A percentile compares a stretch with the other conserved stretches of the same genome.
phyloP scores from a whole-genome alignment of 106 monocot species.

The Vanilla planifolia region DNA sequence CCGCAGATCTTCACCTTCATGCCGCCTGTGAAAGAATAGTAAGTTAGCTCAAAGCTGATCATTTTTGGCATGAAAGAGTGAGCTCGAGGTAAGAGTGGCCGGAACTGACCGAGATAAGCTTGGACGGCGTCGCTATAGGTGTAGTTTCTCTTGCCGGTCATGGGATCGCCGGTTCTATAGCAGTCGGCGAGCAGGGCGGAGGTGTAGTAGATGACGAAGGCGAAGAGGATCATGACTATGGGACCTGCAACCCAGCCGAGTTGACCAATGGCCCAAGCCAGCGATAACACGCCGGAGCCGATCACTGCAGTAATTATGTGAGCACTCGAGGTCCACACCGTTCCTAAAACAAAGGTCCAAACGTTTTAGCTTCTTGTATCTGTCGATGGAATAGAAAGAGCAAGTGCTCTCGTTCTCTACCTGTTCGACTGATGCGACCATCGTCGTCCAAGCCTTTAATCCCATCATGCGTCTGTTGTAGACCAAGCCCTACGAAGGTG shows the following conservation, averaged over 20 bases:
- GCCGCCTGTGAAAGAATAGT: slow-evolving; percentile 21
- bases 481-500: neutral
- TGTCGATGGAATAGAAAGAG: neutral
- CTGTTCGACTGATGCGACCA: slow-evolving; percentile 50
- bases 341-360: slow-evolving; percentile 29
- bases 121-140: slow-evolving; percentile 75
- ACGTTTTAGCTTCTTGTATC: neutral
- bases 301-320: slow-evolving; percentile 73
- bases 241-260: slow-evolving; percentile 81
- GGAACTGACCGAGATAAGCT: slow-evolving; percentile 45
- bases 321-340: slow-evolving; percentile 69
- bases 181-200: slow-evolving; percentile 65
- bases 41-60: neutral
- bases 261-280: slow-evolving; percentile 72
- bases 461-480: neutral
- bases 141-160: slow-evolving; percentile 69
- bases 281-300: slow-evolving; percentile 55
- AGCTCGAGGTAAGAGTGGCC: neutral
- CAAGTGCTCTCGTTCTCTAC: slow-evolving; percentile 7
- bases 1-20: slow-evolving; percentile 54
- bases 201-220: slow-evolving; percentile 63
- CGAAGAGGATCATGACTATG: slow-evolving; percentile 57
- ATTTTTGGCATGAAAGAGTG: neutral
- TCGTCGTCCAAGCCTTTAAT: slow-evolving; percentile 59
- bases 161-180: slow-evolving; percentile 56